Evolutionary conservation across 1,284 basidiomycete species (phyloP).

Genomic region (Taiwanofungus camphoratus): DNA sequence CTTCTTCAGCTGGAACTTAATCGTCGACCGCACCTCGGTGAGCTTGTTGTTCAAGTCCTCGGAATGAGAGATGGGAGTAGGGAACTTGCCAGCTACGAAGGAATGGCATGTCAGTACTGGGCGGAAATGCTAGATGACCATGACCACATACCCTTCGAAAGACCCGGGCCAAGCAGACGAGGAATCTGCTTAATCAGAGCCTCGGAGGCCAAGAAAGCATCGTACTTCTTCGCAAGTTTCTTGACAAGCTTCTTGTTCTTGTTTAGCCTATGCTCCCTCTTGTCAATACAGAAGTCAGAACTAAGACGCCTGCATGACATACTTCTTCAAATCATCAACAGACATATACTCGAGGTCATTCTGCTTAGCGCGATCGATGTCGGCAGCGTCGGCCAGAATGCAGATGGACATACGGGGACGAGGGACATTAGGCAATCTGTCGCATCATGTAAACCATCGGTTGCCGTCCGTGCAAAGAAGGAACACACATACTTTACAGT

Average conservation of each 20-base stretch:
- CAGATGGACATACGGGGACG: constrained; percentile 99
- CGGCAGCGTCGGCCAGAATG: constrained; percentile 98
- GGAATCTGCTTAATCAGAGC: constrained; percentile 99
- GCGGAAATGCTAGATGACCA: too few relatives aligned
- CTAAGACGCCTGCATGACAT: constrained; percentile 19
- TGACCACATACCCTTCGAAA: constrained; percentile 91
- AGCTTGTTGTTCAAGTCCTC: constrained; percentile 94
- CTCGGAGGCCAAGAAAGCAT: constrained; percentile 98
- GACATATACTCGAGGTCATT: constrained; percentile 99
- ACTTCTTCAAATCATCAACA: constrained; percentile 99
- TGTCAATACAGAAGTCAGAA: not conserved
- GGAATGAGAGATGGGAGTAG: constrained; percentile 89
- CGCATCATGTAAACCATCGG: constrained; percentile 7
- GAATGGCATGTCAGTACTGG: constrained; percentile 5
- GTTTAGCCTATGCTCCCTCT: constrained; percentile 63
- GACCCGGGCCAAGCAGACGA: constrained; percentile 98
- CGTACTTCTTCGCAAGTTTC: constrained; percentile 99
- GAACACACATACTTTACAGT: constrained; percentile 74
- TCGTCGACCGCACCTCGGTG: constrained; percentile 94
- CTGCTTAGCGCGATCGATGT: constrained; percentile 98
- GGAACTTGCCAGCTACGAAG: constrained; percentile 92
- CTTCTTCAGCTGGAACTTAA: constrained; percentile 99
- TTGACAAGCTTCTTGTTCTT: constrained; percentile 99
- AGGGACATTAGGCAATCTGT: constrained; percentile 90
- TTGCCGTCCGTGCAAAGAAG: not conserved